Percentiles rank a stretch among this genome's conserved stretches.
Evolutionary conservation across 768 basidiomycete species (phyloP).

Genomic region (Boletus sp.): DNA sequence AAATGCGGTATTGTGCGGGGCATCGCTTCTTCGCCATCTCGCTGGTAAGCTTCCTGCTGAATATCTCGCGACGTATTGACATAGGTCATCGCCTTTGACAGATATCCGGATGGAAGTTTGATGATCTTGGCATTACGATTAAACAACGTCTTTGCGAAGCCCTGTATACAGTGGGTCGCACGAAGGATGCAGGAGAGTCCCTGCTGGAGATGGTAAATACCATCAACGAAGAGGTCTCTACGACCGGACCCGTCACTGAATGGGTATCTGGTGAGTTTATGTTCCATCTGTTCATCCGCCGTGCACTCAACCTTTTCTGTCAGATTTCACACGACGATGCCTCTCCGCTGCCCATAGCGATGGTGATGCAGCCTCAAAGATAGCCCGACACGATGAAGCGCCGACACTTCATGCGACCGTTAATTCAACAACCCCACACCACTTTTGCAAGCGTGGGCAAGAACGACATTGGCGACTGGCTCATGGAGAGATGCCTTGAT

Average conservation of each 20-base stretch:
- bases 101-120: conserved; percentile 12
- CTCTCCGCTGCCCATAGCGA: no score
- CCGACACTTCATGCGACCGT: no score
- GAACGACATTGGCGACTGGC: no score
- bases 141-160: conserved; percentile 4
- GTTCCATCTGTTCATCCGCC: no score
- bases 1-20: not conserved
- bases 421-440: no score
- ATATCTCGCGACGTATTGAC: no score
- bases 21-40: not conserved
- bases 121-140: not conserved
- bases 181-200: not conserved
- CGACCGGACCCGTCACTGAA: not conserved
- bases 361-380: no score
- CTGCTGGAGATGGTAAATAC: not conserved
- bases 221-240: not conserved
- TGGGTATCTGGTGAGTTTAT: not conserved
- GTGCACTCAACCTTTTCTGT: no score
- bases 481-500: no score
- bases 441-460: no score
- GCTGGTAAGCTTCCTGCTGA: not conserved
- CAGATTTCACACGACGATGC: no score
- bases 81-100: not conserved
- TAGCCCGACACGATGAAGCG: no score
- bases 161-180: not conserved